Evolutionary conservation across 306 rosid genomes (phyloP).

Genomic region (Pyrus communis): DNA sequence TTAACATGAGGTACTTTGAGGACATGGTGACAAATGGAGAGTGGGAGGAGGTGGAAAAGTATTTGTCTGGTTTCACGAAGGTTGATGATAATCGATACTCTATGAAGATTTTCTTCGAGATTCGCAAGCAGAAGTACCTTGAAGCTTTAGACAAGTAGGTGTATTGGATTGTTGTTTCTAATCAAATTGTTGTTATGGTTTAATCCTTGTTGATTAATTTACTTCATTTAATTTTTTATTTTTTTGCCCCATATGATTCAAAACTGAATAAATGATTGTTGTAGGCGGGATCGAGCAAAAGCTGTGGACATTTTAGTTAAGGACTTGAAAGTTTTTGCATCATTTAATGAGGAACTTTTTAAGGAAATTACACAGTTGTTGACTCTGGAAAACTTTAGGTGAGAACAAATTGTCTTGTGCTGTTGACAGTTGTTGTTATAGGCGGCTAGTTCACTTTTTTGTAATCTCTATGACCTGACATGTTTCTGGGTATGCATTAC

Average conservation of each 20-base stretch:
- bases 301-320: conserved; percentile 93
- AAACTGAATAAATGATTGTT: conserved; percentile 18
- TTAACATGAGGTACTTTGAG: conserved; percentile 93
- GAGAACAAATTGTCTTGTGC: conserved; percentile 16
- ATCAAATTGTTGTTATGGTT: neutral
- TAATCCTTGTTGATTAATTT: conserved; percentile 1
- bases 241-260: conserved; percentile 5
- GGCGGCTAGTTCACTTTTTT: neutral
- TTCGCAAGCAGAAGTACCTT: conserved; percentile 93
- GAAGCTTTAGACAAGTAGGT: conserved; percentile 96
- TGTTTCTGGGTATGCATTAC: conserved; percentile 3
- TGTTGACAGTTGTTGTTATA: conserved; percentile 10
- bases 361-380: conserved; percentile 95
- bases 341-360: conserved; percentile 94
- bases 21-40: conserved; percentile 96
- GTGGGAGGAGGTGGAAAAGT: conserved; percentile 99
- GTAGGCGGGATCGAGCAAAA: conserved; percentile 90
- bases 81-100: conserved; percentile 98
- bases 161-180: neutral
- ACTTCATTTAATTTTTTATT: conserved; percentile 8
- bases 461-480: neutral
- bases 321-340: conserved; percentile 94
- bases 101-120: conserved; percentile 98
- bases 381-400: conserved; percentile 96
- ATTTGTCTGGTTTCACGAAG: conserved; percentile 95